Evolutionary conservation across 371 early-diverging fungal genomes (phyloP), one percentile per base, ranked within the genome.

Genomic region (Rhizopus sp.): DNA sequence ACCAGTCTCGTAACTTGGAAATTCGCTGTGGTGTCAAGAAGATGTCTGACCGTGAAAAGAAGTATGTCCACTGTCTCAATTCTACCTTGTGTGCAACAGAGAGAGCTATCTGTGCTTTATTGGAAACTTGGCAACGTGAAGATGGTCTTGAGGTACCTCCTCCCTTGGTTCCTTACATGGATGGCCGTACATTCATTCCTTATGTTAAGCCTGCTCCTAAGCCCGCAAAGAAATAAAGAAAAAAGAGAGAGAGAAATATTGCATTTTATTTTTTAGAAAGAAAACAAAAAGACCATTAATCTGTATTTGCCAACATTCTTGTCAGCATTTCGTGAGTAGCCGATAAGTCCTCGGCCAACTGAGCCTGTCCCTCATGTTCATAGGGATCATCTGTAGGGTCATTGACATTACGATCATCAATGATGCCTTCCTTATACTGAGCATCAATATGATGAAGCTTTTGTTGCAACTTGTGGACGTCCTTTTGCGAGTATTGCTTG

Each of bases 51-150:
- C 85, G 88, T 54, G 93, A 91, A 68, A 99, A 99, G 87, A 91
- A 88, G 69, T 99, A 95, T 66, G 99, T 96, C 31, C 99, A 99
- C 81, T 94, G 96, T 79, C 88, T 99, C 56, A 99, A 99, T 88
- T 91, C 96, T 55, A 99, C 99, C 1, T 82, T 99, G 39, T 95
- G 96, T 59, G 99, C 99, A 47, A 96, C 98, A 42, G 98, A 98
- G 66, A 90, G 99, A 59, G 92, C 99, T 29, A 78, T 99, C 46
- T 99, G 99, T 78, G 97, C 96, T 77, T 77, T 99, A 49, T 75
- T 99, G 54, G 99, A 99, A 77, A 99, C 91, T 83, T 97, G 94
- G 82, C 99, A 99, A 77, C 98, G 98, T 33, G 79, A 87, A 66
- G 77, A 88, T 66, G 94, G 99, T 72, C 81, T 96, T 37, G 86